Base-by-base conservation (phyloP, 2,329 filamentous ascomycete species). In the Stemphylium lycopersici region DNA sequence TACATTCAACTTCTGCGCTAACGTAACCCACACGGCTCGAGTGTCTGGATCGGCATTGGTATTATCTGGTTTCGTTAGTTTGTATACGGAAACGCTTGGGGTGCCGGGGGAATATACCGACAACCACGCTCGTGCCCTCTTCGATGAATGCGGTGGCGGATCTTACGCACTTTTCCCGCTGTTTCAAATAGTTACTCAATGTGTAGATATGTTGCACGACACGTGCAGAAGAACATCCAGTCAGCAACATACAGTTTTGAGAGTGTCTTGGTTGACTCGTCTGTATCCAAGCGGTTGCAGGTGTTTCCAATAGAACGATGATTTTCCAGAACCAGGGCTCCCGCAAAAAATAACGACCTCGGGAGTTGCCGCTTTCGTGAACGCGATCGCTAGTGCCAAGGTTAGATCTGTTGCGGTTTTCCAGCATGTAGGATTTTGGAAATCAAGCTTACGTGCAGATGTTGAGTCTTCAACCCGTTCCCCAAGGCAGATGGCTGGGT, bases 341-440 rank as follows among this genome's bases (percentile, higher is more conserved):
- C 95, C 95, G 68, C 90, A 93, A 72, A 96, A 91, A 6, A 98
- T 76, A 20, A 98, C 84, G 12, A 98, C 79, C 50, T 97, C 93
- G 60, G 86, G 75, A 5, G 83, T 73, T 66, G 88, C 85, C 46
- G 80, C 83, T 76, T 87, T 91, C 41, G 83, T 79, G 60, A 84
- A 79, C 6, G 70, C 66, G 38, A 59, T 67, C 56, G 58, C 73
- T 69, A 43, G 34, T 43, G 31, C 46, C 40, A 55, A 43, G 54
- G 48, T 74, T 63, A 73, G 62, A 29, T 48, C 11, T 29, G 43
- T 24, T 49, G 52, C 47, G 54, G 45, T 42, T 51, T 46, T 33
- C 41, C 22, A 38, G 56, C 15, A 36, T 43, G 39, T 54, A 44
- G 48, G 42, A 62, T 63, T 59, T 57, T 61, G 57, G 40, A 37